Conservation (phyloP, 2,329 filamentous ascomycete genomes). For the Coniella lustricola region DNA sequence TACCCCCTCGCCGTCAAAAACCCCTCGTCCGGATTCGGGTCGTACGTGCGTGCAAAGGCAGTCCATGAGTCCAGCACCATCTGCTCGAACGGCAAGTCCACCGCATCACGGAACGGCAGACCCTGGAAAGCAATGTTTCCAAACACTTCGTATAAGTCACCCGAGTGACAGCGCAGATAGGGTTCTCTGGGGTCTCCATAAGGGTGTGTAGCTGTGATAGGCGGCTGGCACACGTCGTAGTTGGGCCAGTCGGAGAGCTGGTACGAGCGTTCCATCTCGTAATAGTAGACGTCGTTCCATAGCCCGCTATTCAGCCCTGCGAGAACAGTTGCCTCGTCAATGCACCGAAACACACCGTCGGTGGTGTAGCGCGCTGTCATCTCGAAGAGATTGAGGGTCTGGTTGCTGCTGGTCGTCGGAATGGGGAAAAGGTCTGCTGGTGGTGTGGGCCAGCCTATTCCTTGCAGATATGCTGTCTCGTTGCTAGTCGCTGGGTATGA, state of each 20-base stretch:
- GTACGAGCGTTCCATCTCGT: constrained; percentile 53
- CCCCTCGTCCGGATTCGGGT: constrained; percentile 41
- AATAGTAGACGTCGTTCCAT: constrained; percentile 47
- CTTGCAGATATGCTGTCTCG: constrained; percentile 26
- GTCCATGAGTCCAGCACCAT: constrained; percentile 42
- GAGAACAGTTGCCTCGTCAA: constrained; percentile 51
- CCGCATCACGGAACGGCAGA: constrained; percentile 38
- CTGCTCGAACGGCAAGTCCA: constrained; percentile 31
- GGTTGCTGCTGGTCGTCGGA: constrained; percentile 35
- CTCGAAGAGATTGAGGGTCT: constrained; percentile 48
- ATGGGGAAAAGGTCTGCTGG: constrained; percentile 42
- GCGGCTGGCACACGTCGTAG: constrained; percentile 41
- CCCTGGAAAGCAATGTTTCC: constrained; percentile 39
- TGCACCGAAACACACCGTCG: constrained; percentile 52
- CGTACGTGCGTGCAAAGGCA: constrained; percentile 40
- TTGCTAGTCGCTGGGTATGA: constrained; percentile 34
- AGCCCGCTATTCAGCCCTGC: constrained; percentile 37
- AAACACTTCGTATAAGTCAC: constrained; percentile 48
- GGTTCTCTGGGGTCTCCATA: constrained; percentile 34
- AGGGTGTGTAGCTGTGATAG: constrained; percentile 27
- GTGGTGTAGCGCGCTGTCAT: constrained; percentile 47
- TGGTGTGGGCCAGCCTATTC: constrained; percentile 26
- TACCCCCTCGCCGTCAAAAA: constrained; percentile 38
- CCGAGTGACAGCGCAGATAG: constrained; percentile 51
- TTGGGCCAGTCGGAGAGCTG: constrained; percentile 46